Percentiles rank a stretch among this genome's conserved stretches.
Conservation (phyloP, 2,329 filamentous ascomycete genomes). For the Helicocarpus griseus region DNA sequence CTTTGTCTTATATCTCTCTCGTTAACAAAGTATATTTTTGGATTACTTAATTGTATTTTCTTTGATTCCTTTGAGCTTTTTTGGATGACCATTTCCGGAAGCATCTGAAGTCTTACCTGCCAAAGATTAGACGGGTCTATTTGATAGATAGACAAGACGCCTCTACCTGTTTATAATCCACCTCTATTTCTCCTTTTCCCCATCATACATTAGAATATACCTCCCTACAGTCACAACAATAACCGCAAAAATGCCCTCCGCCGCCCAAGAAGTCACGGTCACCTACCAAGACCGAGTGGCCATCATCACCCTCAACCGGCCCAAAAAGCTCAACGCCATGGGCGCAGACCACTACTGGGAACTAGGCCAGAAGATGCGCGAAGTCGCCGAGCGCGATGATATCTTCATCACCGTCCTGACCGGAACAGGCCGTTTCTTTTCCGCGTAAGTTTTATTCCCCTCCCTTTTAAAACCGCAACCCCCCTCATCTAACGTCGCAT, state of each 20-base stretch:
- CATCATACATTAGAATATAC: too few relatives aligned
- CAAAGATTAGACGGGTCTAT: too few relatives aligned
- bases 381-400: constrained; percentile 69
- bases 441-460: constrained; percentile 54
- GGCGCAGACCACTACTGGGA: constrained; percentile 64
- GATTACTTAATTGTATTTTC: too few relatives aligned
- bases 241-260: not conserved
- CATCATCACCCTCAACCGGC: constrained; percentile 76
- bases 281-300: constrained; percentile 62
- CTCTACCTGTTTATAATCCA: too few relatives aligned
- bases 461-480: not conserved
- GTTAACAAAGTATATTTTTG: too few relatives aligned
- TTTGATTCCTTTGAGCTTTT: too few relatives aligned
- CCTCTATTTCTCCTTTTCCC: too few relatives aligned
- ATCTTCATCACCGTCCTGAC: constrained; percentile 78
- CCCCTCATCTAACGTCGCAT: not conserved
- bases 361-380: constrained; percentile 61
- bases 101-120: too few relatives aligned
- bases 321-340: constrained; percentile 80
- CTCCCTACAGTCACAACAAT: not conserved
- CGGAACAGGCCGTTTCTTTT: constrained; percentile 73
- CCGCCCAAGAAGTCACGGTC: constrained; percentile 39
- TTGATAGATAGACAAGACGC: too few relatives aligned
- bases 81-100: too few relatives aligned
- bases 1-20: too few relatives aligned